Conservation (phyloP, 164 flowering plant genomes). For the Magnolia officinalis region DNA sequence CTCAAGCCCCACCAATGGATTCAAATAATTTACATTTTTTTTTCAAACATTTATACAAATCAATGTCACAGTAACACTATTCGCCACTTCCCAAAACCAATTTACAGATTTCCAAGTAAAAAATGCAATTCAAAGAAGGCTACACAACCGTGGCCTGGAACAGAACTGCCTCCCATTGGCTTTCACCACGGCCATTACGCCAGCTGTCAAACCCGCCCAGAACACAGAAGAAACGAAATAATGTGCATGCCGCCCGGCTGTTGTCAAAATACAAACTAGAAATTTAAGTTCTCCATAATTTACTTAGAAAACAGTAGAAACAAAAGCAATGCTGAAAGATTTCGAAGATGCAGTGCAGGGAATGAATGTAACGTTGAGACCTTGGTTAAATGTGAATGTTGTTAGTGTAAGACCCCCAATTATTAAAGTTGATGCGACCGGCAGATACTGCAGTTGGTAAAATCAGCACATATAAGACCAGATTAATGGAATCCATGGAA, state of each 20-base stretch:
- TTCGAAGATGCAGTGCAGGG: neutral
- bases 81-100: neutral
- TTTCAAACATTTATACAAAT: neutral
- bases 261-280: constrained; percentile 1
- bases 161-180: constrained; percentile 91
- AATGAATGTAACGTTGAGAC: constrained; percentile 23
- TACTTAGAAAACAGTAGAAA: too few species aligned
- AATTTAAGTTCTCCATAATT: neutral
- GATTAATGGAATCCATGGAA: neutral
- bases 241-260: constrained; percentile 72
- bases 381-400: constrained; percentile 75
- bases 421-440: constrained; percentile 79
- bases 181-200: constrained; percentile 72
- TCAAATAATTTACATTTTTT: too few species aligned
- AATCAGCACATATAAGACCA: neutral
- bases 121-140: constrained; percentile 40
- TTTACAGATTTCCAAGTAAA: neutral
- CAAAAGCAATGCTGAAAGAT: neutral
- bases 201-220: constrained; percentile 85
- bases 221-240: constrained; percentile 52
- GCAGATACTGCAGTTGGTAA: constrained; percentile 62
- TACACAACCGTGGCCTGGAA: constrained; percentile 84
- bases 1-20: neutral
- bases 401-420: constrained; percentile 84
- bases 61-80: neutral